Percentiles rank a stretch among this genome's conserved stretches.
Evolutionary conservation across 1,284 basidiomycete species (phyloP).

Genomic region (Moniliella sp.): DNA sequence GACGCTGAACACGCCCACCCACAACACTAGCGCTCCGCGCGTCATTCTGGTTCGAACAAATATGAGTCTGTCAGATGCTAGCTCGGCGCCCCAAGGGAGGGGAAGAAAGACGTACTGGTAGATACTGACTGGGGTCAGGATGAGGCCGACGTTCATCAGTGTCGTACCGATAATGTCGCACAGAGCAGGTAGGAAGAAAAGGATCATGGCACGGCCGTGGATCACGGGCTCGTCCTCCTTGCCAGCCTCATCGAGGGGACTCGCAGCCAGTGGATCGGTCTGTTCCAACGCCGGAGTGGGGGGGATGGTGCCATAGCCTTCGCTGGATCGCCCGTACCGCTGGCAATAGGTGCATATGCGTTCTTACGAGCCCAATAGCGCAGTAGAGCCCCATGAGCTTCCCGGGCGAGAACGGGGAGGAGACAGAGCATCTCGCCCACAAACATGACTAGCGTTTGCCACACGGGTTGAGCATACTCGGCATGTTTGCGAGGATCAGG

Average conservation of each 20-base stretch:
- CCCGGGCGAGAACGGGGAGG: constrained; percentile 11
- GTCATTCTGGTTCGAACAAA: constrained; percentile 53
- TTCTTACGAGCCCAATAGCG: no score
- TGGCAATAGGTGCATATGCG: no score
- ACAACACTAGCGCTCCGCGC: constrained; percentile 81
- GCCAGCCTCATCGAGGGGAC: no score
- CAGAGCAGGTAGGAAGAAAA: constrained; percentile 58
- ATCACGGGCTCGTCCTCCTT: constrained; percentile 2
- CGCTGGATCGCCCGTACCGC: no score
- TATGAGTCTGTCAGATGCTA: neutral
- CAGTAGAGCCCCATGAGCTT: no score
- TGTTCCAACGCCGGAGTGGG: no score
- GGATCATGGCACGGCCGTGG: constrained; percentile 29
- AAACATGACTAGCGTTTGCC: constrained; percentile 35
- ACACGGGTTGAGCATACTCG: constrained; percentile 27
- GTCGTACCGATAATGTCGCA: constrained; percentile 74
- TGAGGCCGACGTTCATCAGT: constrained; percentile 80
- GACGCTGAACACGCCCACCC: constrained; percentile 87
- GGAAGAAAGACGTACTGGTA: constrained; percentile 40
- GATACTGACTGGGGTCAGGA: constrained; percentile 87
- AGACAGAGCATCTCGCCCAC: constrained; percentile 33
- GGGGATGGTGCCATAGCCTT: no score
- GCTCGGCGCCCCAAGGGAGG: no score
- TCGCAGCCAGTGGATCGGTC: no score
- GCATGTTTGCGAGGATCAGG: constrained; percentile 10